Evolutionary conservation across 345 rosid species (phyloP).

Genomic region (Melaleuca quinquenervia): DNA sequence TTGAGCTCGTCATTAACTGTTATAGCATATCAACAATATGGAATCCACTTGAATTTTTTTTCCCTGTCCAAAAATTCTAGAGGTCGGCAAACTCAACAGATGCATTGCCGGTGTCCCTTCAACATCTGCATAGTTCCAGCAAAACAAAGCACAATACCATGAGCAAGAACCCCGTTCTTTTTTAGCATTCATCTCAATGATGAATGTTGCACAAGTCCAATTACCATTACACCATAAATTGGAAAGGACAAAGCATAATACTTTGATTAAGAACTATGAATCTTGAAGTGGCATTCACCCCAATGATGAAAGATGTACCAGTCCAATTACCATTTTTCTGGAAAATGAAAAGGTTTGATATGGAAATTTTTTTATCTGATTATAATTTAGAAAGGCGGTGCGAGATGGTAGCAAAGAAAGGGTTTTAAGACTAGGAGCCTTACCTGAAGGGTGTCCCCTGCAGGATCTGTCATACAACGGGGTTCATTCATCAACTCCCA

Average conservation of each 20-base stretch:
- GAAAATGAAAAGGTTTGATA: not conserved
- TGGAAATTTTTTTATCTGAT: not conserved
- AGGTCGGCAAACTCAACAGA: not conserved
- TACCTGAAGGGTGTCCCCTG: slow-evolving; percentile 92
- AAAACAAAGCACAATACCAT: not conserved
- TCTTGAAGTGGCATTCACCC: not conserved
- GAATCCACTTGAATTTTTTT: not conserved
- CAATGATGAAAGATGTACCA: not conserved
- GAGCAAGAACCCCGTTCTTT: not conserved
- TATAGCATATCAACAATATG: not conserved
- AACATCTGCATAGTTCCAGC: not conserved
- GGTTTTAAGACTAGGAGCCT: slow-evolving; percentile 5
- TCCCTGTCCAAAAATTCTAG: not conserved
- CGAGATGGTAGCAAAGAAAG: not conserved
- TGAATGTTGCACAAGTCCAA: not conserved
- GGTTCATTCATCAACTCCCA: slow-evolving; percentile 98
- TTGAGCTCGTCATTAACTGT: not conserved
- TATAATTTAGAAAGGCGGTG: not conserved
- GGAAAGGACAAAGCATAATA: not conserved
- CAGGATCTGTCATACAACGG: slow-evolving; percentile 80
- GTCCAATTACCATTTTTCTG: not conserved
- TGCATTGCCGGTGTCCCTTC: not conserved
- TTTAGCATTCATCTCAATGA: not conserved
- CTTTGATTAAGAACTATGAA: not conserved
- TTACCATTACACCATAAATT: not conserved